Percentiles rank a stretch among this genome's conserved stretches.
These are phyloP conservation scores for Rhizomucor pusillus DNA, from an alignment of 371 early-diverging fungal species.

Conservation along the genomic window DNA sequence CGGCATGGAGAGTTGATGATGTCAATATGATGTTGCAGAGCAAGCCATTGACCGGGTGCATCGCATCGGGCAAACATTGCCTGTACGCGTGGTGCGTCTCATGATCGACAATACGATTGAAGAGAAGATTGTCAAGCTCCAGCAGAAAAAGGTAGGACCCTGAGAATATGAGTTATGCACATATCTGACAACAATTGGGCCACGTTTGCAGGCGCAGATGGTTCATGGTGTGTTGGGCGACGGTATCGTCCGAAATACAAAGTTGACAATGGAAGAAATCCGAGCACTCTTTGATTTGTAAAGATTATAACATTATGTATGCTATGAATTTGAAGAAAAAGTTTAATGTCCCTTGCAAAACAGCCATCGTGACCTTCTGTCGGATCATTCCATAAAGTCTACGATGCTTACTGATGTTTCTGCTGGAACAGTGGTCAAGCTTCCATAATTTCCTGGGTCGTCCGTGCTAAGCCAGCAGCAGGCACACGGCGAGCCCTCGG, in stretches of 20 bases:
- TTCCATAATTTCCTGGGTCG: slow-evolving; percentile 5
- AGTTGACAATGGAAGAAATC: slow-evolving; percentile 41
- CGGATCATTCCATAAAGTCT: neutral
- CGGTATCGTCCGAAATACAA: slow-evolving; percentile 32
- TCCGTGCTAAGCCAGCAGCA: too few relatives aligned
- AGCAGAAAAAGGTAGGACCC: slow-evolving; percentile 41
- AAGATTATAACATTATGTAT: too few relatives aligned
- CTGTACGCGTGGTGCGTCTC: slow-evolving; percentile 59
- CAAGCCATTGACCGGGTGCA: slow-evolving; percentile 91
- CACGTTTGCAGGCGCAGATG: slow-evolving; percentile 30
- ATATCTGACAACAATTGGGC: neutral
- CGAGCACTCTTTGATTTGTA: slow-evolving; percentile 37
- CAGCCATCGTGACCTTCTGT: neutral
- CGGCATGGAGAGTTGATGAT: neutral
- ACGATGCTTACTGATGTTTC: neutral
- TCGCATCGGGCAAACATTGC: slow-evolving; percentile 75
- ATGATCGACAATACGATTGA: slow-evolving; percentile 61
- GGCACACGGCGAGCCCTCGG: too few relatives aligned
- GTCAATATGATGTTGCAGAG: slow-evolving; percentile 21
- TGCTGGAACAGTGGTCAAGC: neutral
- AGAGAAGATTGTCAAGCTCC: slow-evolving; percentile 56
- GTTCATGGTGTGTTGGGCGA: slow-evolving; percentile 47
- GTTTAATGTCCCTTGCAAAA: neutral
- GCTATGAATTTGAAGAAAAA: neutral
- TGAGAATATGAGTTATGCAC: neutral